phyloP scores from a whole-genome alignment of 495 filamentous ascomycete species.

The Articulospora tetracladia region DNA sequence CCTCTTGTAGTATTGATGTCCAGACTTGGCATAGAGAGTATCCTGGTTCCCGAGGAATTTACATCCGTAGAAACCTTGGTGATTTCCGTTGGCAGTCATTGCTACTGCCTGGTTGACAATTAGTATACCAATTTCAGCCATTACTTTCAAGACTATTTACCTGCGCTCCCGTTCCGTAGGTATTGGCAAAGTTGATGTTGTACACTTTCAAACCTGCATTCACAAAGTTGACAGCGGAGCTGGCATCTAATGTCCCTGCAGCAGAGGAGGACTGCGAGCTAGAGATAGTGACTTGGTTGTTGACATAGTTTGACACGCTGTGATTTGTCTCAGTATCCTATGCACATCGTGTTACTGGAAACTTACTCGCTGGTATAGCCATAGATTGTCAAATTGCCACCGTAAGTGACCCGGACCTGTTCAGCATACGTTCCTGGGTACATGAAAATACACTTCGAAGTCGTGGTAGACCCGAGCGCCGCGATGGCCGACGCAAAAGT shows the following conservation, averaged over 20 bases:
- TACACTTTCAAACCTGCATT: conserved; percentile 45
- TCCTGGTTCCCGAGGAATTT: conserved; percentile 46
- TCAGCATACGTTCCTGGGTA: conserved; percentile 35
- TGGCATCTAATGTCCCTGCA: conserved; percentile 34
- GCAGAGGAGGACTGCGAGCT: not conserved
- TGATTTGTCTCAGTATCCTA: conserved; percentile 7
- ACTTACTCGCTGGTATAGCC: conserved; percentile 30
- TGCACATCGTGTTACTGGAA: too few species aligned
- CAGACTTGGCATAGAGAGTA: conserved; percentile 43
- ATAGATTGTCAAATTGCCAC: conserved; percentile 30
- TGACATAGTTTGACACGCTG: conserved; percentile 24
- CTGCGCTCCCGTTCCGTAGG: conserved; percentile 34
- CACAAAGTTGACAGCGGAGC: conserved; percentile 33
- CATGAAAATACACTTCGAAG: conserved; percentile 23
- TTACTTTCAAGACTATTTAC: not conserved
- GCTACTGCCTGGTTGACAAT: conserved; percentile 38
- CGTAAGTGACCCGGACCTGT: conserved; percentile 29
- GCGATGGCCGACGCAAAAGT: conserved; percentile 2
- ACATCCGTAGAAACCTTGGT: conserved; percentile 35
- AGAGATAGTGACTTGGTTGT: conserved; percentile 14
- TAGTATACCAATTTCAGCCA: too few species aligned
- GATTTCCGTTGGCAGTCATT: conserved; percentile 35
- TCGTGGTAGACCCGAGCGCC: conserved; percentile 20
- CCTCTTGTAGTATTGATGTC: conserved; percentile 39
- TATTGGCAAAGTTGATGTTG: conserved; percentile 31